A percentile compares a stretch with the other conserved stretches of the same genome.
These are phyloP conservation scores for Trichomonascus vanleenenianus DNA, from an alignment of 805 yeast species.

Conservation along the genomic window DNA sequence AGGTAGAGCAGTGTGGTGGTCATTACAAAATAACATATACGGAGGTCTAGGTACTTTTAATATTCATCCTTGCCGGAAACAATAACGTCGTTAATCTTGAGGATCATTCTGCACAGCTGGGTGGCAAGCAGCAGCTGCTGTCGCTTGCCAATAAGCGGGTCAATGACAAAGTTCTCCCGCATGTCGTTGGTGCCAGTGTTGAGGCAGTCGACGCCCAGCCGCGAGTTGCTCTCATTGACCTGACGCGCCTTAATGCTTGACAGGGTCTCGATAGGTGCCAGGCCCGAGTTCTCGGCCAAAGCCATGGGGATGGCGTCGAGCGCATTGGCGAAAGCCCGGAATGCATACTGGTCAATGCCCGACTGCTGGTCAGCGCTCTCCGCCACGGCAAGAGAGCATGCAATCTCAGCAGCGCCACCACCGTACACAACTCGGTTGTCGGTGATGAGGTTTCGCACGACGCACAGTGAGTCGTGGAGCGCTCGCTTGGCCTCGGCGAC, in stretches of 20 bases:
- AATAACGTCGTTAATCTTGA: conserved; percentile 94
- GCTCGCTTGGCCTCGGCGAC: conserved; percentile 97
- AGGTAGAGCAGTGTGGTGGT: too few relatives aligned
- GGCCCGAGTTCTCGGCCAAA: conserved; percentile 93
- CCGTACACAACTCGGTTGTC: conserved; percentile 97
- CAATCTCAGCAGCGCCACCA: conserved; percentile 97
- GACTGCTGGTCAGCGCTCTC: conserved; percentile 87
- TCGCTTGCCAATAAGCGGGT: conserved; percentile 94
- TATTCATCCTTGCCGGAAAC: conserved; percentile 73
- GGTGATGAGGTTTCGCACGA: conserved; percentile 87
- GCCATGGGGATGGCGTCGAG: conserved; percentile 90
- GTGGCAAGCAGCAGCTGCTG: conserved; percentile 95
- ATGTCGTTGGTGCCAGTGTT: conserved; percentile 84
- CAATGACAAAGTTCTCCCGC: conserved; percentile 91
- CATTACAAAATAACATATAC: too few relatives aligned
- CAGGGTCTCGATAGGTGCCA: conserved; percentile 86
- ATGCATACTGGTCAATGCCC: conserved; percentile 96
- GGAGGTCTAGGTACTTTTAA: conserved; percentile 8
- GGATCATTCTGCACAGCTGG: conserved; percentile 94
- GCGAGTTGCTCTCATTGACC: conserved; percentile 58
- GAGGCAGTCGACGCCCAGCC: conserved; percentile 89
- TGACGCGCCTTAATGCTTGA: conserved; percentile 80
- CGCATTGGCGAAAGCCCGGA: conserved; percentile 89
- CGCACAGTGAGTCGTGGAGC: conserved; percentile 92
- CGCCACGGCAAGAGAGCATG: conserved; percentile 85